Conservation (phyloP, 257 asterid genomes). For the Jacaranda mimosifolia region DNA sequence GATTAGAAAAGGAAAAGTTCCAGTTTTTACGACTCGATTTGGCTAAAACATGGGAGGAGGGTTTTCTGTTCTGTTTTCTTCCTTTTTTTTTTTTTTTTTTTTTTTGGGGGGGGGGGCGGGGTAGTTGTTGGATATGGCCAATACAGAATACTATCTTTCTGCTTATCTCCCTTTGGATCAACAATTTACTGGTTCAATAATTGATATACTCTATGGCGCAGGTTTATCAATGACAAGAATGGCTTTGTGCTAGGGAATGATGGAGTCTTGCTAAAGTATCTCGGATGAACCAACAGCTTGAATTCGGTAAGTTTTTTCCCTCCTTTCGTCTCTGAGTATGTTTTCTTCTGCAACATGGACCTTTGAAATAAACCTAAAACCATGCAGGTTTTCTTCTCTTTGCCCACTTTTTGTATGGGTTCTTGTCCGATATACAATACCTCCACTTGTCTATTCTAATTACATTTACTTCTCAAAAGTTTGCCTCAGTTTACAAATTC, state of each 20-base stretch:
- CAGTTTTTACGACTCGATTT: background rate
- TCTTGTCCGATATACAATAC: background rate
- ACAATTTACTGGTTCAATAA: constrained; percentile 7
- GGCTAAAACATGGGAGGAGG: too few relatives aligned
- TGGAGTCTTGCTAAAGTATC: constrained; percentile 91
- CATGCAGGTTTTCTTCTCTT: background rate
- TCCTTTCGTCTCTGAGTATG: background rate
- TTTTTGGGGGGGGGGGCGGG: background rate
- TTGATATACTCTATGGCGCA: constrained; percentile 43
- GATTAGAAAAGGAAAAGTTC: background rate
- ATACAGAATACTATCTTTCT: background rate
- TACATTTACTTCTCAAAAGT: background rate
- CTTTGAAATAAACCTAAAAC: background rate
- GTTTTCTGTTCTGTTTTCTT: too few relatives aligned
- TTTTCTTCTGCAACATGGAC: background rate
- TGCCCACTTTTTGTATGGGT: background rate
- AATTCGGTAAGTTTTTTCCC: constrained; percentile 27
- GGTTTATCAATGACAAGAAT: constrained; percentile 85
- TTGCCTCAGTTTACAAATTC: background rate
- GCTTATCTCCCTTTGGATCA: background rate
- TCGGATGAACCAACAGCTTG: constrained; percentile 62
- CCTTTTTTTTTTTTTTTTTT: too few relatives aligned
- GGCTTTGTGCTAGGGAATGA: constrained; percentile 97
- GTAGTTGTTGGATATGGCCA: too few relatives aligned
- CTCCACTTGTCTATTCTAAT: background rate